Percentiles rank a stretch among this genome's conserved stretches.
Evolutionary conservation across 495 filamentous ascomycete species (phyloP).

Genomic region (Trichodelitschia bisporula): DNA sequence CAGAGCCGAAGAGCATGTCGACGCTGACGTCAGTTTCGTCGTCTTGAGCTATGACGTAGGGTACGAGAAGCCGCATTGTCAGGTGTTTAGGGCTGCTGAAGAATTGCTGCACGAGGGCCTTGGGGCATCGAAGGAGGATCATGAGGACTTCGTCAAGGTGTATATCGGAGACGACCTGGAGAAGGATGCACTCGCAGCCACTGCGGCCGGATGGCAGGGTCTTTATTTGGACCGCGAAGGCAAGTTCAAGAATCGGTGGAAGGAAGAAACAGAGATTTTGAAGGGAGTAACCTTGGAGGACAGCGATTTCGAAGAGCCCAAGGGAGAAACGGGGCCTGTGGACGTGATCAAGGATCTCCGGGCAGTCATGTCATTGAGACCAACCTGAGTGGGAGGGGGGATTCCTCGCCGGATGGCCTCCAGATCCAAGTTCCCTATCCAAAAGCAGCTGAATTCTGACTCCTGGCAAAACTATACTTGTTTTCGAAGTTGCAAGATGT

Average conservation of each 20-base stretch:
- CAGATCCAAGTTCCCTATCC: too few relatives aligned
- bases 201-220: conserved; percentile 36
- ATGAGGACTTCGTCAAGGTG: conserved; percentile 21
- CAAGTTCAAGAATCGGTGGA: conserved; percentile 1
- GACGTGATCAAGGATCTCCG: conserved; percentile 3
- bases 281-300: too few relatives aligned
- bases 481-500: conserved; percentile 42
- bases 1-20: conserved; percentile 1
- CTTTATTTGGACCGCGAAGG: conserved; percentile 22
- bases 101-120: conserved; percentile 9
- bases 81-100: conserved; percentile 39
- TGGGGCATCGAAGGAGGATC: not conserved
- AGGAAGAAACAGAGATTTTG: not conserved
- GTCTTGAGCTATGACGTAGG: conserved; percentile 55
- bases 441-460: too few relatives aligned
- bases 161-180: conserved; percentile 44
- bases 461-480: too few relatives aligned
- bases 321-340: conserved; percentile 1
- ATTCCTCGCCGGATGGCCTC: too few relatives aligned
- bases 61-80: conserved; percentile 33
- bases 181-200: conserved; percentile 37
- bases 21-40: conserved; percentile 28
- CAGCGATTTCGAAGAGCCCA: too few relatives aligned
- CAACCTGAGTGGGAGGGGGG: too few relatives aligned
- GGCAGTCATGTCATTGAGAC: too few relatives aligned